A percentile compares a stretch with the other conserved stretches of the same genome.
Conservation (phyloP, 148 eudicot genomes). For the Amaranthus hypochondriacus region DNA sequence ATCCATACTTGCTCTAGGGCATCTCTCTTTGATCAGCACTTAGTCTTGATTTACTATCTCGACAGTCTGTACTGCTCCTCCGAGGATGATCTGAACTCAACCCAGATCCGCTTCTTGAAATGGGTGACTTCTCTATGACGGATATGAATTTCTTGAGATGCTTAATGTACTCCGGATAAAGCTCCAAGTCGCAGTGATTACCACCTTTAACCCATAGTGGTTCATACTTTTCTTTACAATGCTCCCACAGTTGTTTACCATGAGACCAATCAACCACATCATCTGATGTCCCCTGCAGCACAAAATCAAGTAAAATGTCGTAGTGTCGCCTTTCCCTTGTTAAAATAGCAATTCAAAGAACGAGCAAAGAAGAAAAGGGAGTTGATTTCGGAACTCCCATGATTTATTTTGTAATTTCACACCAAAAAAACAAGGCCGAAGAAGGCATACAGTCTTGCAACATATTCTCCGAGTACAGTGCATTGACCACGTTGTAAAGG, state of each 20-base stretch:
- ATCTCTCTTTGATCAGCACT: constrained; percentile 64
- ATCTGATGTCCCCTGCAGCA: constrained; percentile 71
- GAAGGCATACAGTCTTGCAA: not conserved
- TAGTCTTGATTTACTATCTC: constrained; percentile 49
- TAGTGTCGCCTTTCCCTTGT: not conserved
- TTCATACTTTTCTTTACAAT: constrained; percentile 76
- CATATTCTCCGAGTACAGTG: not conserved
- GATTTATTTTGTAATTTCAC: no score
- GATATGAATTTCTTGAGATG: constrained; percentile 75
- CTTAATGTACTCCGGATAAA: constrained; percentile 72
- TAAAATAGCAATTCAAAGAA: no score
- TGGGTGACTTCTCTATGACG: constrained; percentile 57
- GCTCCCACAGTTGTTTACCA: constrained; percentile 83
- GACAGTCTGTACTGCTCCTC: constrained; percentile 52
- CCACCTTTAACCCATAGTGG: constrained; percentile 86
- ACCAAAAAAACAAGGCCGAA: no score
- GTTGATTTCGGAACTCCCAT: no score
- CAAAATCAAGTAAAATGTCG: not conserved
- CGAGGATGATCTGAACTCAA: constrained; percentile 42
- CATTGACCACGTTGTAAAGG: no score
- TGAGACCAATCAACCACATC: constrained; percentile 85
- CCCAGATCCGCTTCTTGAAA: constrained; percentile 34
- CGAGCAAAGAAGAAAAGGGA: not conserved
- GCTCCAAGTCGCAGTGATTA: constrained; percentile 85
- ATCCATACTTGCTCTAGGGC: constrained; percentile 50